Evolutionary conservation across 768 basidiomycete genomes (phyloP).

Genomic region (Tremella mesenterica): DNA sequence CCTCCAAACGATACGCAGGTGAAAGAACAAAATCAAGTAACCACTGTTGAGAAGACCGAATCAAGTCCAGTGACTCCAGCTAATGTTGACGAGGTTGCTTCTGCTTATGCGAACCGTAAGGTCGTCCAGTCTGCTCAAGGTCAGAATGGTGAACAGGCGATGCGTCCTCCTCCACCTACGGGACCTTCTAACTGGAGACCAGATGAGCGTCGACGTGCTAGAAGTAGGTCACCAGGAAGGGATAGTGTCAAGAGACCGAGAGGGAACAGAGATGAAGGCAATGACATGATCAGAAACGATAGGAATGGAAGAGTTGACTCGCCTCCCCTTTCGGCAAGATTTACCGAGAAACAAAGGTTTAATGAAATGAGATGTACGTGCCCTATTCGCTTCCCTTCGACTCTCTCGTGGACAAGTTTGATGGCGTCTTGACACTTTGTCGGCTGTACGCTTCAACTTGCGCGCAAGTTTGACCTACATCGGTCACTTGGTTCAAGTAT

Average conservation of each 20-base stretch:
- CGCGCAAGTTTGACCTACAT: background rate
- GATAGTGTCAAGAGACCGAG: background rate
- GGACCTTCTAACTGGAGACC: background rate
- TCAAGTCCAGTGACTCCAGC: background rate
- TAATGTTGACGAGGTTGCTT: background rate
- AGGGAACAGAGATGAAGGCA: too few species aligned
- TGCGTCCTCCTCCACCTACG: background rate
- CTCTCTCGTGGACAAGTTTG: background rate
- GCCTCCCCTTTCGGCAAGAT: slow-evolving; percentile 2
- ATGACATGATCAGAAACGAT: too few species aligned
- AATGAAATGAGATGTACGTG: slow-evolving; percentile 1
- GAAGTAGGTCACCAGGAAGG: background rate
- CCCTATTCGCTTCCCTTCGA: background rate
- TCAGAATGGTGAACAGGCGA: background rate
- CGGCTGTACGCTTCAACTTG: too few species aligned
- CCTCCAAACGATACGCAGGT: background rate
- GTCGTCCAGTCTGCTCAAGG: background rate
- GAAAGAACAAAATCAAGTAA: background rate
- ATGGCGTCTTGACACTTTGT: background rate
- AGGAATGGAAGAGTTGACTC: background rate
- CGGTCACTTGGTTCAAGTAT: background rate
- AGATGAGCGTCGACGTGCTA: background rate
- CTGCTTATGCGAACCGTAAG: background rate
- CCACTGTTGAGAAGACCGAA: too few species aligned
- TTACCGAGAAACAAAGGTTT: background rate